Conservation (phyloP, 2,329 filamentous ascomycete species). For the Dothiorella sarmentorum region DNA sequence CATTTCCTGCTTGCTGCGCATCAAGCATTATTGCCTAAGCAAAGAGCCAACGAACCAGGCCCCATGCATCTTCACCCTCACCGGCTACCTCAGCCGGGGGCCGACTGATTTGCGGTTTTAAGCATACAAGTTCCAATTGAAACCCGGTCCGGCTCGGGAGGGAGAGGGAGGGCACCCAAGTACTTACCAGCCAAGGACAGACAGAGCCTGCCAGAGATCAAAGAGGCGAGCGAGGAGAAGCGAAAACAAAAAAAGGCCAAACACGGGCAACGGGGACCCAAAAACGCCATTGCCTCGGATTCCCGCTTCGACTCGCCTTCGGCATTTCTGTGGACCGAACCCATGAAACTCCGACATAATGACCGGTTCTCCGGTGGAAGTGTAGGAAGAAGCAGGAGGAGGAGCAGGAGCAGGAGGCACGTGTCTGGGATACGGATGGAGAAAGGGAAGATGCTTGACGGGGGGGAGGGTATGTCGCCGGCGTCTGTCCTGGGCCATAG, state of each 20-base stretch:
- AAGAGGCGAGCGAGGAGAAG: neutral
- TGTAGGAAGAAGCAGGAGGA: no score
- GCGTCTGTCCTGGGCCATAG: no score
- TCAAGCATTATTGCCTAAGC: conserved; percentile 1
- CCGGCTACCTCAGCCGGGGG: neutral
- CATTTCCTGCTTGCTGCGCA: no score
- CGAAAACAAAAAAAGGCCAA: neutral
- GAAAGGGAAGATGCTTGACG: no score
- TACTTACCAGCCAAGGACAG: no score
- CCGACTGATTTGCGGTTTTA: neutral
- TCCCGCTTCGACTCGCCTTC: neutral
- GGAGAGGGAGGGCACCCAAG: neutral
- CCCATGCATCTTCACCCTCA: neutral
- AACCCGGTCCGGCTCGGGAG: neutral
- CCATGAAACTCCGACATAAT: no score
- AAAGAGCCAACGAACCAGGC: neutral
- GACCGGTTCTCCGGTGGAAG: no score
- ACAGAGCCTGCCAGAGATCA: neutral
- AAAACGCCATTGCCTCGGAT: neutral
- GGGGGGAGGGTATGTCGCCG: no score
- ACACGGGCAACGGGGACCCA: neutral
- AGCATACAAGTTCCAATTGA: conserved; percentile 1
- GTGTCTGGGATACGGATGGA: no score
- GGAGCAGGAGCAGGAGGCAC: no score
- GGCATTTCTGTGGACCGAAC: no score